Conservation (phyloP, 1,139 yeast species). For the Wickerhamiella pararugosa region DNA sequence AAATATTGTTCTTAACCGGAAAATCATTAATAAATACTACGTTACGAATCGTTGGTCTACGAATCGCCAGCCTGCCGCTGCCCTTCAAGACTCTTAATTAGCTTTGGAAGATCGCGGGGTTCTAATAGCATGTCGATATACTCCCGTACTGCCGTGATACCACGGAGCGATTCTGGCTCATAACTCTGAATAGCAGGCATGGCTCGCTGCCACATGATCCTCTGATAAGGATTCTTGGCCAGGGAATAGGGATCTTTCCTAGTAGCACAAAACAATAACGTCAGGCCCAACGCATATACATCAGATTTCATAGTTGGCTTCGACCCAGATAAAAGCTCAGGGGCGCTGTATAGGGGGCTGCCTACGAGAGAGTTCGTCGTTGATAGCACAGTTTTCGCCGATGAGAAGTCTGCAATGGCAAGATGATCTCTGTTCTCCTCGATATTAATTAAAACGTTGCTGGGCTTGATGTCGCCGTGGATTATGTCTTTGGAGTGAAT, state of each 20-base stretch:
- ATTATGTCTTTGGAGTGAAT: constrained; percentile 42
- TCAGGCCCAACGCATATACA: constrained; percentile 16
- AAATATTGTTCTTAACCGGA: neutral
- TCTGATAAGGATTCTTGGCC: constrained; percentile 16
- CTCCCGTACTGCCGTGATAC: constrained; percentile 5
- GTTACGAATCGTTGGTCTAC: neutral
- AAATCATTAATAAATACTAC: neutral
- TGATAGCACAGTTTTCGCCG: constrained; percentile 9
- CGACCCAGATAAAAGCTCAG: constrained; percentile 13
- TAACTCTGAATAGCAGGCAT: constrained; percentile 15
- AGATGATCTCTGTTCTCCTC: constrained; percentile 32
- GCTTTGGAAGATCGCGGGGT: neutral
- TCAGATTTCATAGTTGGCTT: constrained; percentile 15
- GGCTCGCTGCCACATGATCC: constrained; percentile 16
- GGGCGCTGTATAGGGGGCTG: constrained; percentile 16
- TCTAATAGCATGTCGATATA: neutral
- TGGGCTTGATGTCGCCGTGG: constrained; percentile 53
- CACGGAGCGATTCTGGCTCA: constrained; percentile 12
- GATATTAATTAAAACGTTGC: constrained; percentile 38
- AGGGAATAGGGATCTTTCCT: constrained; percentile 15
- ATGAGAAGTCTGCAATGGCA: constrained; percentile 25
- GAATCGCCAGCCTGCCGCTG: neutral
- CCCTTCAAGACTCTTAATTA: neutral
- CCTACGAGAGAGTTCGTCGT: constrained; percentile 10
- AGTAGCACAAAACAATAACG: constrained; percentile 17